Base-by-base conservation (phyloP, 345 rosid genomes). In the Pistacia atlantica region DNA sequence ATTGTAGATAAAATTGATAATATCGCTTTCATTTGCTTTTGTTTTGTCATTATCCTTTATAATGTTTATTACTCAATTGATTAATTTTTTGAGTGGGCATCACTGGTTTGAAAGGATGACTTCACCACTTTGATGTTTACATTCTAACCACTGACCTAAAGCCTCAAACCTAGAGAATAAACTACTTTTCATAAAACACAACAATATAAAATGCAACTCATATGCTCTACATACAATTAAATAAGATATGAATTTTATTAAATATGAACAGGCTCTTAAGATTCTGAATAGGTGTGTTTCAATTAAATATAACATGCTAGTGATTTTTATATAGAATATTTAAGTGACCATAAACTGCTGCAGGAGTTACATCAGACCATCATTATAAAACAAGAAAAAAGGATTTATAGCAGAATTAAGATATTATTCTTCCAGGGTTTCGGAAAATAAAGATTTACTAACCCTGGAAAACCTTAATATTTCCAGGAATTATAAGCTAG, bases 91-190 rank as follows among this genome's bases (percentile, higher is more conserved):
- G 14, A 75, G 62, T 73, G 67, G 70, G 76, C 51, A 73, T 58
- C 14, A 2, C 22, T 56, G 65, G 37, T 63, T 72, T 71, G 70
- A 68, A 72, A 71, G 57, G 58, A 75, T 72, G 76, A 20, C 52
- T 38, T 71, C 75, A 75, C 54, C 63, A 74, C 70, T 75, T 74
- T 28, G 82, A 80, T 79, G 83, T 75, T 73, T 55, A 80, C 86
- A 74, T 82, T 72, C 84, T 73, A 86, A 71, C 86, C 22, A 52
- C 70, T 51, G 25, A 20, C 28, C 61, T 38, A 25, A 28, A 28
- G 65, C 37, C 75, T 75, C 48, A 81, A 81, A 76, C 76, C 56
- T 61, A 73, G 74, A 59, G 67, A 22, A 76, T 72, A 35, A 68
- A 69, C 31, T 51, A 78, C 35, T 74, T 77, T 67, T 69, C 12